phyloP scores from a whole-genome alignment of 257 asterid genomes.

The Penstemon newberryi region DNA sequence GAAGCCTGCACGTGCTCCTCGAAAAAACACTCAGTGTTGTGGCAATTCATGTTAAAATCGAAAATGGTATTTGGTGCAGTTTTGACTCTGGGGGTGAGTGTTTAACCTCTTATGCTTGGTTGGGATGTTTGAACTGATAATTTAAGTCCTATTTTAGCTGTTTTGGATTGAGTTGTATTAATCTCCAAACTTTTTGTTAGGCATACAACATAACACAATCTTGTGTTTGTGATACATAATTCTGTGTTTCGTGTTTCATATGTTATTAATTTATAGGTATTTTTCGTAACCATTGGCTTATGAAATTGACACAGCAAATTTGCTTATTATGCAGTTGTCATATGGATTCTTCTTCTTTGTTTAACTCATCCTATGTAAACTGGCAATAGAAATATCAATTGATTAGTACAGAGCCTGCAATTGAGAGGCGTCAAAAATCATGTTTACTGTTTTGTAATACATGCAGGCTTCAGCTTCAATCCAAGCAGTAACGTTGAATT shows the following conservation, averaged over 20 bases:
- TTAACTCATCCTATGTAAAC: neutral
- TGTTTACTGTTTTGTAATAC: too few relatives aligned
- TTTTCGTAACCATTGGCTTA: neutral
- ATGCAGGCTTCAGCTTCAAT: too few relatives aligned
- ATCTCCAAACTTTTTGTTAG: neutral
- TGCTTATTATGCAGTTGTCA: neutral
- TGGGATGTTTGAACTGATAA: neutral
- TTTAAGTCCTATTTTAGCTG: neutral
- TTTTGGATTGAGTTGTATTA: slow-evolving; percentile 7
- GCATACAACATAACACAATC: neutral
- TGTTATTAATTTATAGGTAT: neutral
- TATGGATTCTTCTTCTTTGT: slow-evolving; percentile 2
- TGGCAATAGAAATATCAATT: neutral
- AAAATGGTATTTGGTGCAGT: slow-evolving; percentile 18
- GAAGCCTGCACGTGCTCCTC: slow-evolving; percentile 48
- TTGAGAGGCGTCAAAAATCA: too few relatives aligned
- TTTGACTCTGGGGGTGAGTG: slow-evolving; percentile 29
- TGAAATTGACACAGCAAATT: neutral
- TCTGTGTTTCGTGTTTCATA: slow-evolving; percentile 3
- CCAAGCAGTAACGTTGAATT: too few relatives aligned
- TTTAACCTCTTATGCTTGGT: neutral
- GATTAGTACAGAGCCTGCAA: neutral
- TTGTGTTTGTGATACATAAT: slow-evolving; percentile 3
- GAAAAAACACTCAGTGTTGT: slow-evolving; percentile 43
- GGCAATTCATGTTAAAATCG: slow-evolving; percentile 21